Percentiles rank a stretch among this genome's conserved stretches.
phyloP scores from a whole-genome alignment of 73 alveolate genomes.

The Paramecium pentaurelia region DNA sequence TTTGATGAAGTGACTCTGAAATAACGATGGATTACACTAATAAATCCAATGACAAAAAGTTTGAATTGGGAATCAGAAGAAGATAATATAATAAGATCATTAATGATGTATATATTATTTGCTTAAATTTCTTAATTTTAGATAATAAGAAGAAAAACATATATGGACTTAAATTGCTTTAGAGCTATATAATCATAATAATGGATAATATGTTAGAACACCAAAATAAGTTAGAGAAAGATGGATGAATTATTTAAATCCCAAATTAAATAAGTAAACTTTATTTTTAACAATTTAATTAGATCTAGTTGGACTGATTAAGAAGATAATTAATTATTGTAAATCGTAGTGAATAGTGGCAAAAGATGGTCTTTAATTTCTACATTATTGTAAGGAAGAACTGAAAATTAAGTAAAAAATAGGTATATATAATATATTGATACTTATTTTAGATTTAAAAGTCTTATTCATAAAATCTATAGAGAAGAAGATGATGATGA shows the following conservation, averaged over 20 bases:
- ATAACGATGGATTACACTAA: conserved; percentile 30
- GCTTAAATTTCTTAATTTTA: neutral
- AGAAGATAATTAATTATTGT: conserved; percentile 78
- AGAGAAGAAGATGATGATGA: conserved; percentile 49
- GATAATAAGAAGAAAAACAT: conserved; percentile 22
- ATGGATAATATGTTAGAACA: conserved; percentile 47
- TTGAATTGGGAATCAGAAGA: conserved; percentile 37
- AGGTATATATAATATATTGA: conserved; percentile 32
- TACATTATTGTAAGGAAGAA: conserved; percentile 79
- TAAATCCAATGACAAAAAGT: conserved; percentile 40
- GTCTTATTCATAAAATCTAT: conserved; percentile 14
- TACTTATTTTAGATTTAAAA: neutral
- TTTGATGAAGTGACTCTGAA: neutral
- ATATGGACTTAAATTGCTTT: conserved; percentile 39
- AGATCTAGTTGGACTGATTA: conserved; percentile 76
- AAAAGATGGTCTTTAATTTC: conserved; percentile 87
- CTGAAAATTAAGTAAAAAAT: conserved; percentile 88
- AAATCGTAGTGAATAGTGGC: conserved; percentile 76
- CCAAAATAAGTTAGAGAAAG: conserved; percentile 87
- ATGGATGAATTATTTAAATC: conserved; percentile 88
- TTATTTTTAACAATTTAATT: neutral
- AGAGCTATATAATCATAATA: conserved; percentile 17
- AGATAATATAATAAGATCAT: conserved; percentile 14
- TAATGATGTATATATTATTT: neutral
- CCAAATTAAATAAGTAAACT: conserved; percentile 70